These are phyloP conservation scores for Rickenella mellea DNA, from an alignment of 768 basidiomycete genomes.

Conservation along the genomic window DNA sequence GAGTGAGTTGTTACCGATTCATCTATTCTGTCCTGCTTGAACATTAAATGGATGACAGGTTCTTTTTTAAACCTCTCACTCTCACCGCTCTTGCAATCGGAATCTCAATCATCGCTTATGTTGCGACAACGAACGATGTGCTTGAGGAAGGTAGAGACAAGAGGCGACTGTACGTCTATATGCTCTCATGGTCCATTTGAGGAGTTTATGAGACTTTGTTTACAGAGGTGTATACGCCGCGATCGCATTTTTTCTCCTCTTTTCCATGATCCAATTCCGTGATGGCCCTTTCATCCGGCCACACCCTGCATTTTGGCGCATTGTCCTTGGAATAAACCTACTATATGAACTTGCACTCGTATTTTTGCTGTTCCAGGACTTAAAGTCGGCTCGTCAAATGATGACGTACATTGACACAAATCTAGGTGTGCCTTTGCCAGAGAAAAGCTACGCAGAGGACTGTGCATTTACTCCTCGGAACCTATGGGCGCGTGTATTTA, in stretches of 20 bases:
- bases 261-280: conserved; percentile 82
- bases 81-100: conserved; percentile 63
- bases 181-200: background rate
- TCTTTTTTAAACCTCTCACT: conserved; percentile 81
- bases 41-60: conserved; percentile 33
- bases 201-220: conserved; percentile 1
- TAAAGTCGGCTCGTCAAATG: conserved; percentile 66
- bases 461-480: conserved; percentile 54
- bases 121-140: conserved; percentile 79
- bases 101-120: conserved; percentile 63
- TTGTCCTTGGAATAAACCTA: conserved; percentile 70
- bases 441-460: conserved; percentile 81
- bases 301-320: conserved; percentile 81
- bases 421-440: conserved; percentile 64
- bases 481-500: conserved; percentile 48
- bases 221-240: conserved; percentile 70
- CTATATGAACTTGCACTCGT: conserved; percentile 78
- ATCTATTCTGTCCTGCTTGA: conserved; percentile 1
- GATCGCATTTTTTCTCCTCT: conserved; percentile 62
- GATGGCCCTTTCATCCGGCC: conserved; percentile 86
- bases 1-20: conserved; percentile 43
- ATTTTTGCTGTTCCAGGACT: conserved; percentile 80
- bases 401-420: conserved; percentile 70
- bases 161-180: conserved; percentile 54
- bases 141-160: conserved; percentile 78